These are phyloP conservation scores for Zygosaccharomyces gambellarensis DNA, from an alignment of 805 yeast genomes.

Conservation along the genomic window DNA sequence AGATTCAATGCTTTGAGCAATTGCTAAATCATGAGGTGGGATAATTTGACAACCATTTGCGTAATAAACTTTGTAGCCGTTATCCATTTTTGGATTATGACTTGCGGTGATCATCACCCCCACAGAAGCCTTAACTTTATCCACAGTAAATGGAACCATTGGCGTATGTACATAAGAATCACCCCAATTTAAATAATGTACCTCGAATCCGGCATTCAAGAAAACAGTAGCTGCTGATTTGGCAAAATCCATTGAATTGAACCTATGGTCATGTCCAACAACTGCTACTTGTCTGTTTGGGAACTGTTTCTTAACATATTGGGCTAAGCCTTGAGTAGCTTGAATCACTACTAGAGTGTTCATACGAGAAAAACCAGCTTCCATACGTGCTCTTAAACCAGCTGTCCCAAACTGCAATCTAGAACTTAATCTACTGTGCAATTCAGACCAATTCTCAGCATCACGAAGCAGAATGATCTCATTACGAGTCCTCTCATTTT, in stretches of 20 bases:
- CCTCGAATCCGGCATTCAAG: slow-evolving; percentile 59
- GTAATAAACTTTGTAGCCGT: slow-evolving; percentile 94
- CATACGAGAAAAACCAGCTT: slow-evolving; percentile 85
- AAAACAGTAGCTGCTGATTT: slow-evolving; percentile 74
- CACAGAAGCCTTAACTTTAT: slow-evolving; percentile 53
- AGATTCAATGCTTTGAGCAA: slow-evolving; percentile 56
- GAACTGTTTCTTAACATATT: slow-evolving; percentile 38
- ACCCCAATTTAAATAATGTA: slow-evolving; percentile 46
- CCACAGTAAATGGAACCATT: slow-evolving; percentile 83
- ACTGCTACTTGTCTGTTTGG: slow-evolving; percentile 42
- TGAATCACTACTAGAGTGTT: slow-evolving; percentile 84
- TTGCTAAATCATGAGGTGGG: slow-evolving; percentile 79
- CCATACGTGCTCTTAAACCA: slow-evolving; percentile 83
- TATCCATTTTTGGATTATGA: slow-evolving; percentile 79
- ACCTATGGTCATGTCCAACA: slow-evolving; percentile 89
- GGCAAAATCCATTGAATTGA: slow-evolving; percentile 75
- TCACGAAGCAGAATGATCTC: slow-evolving; percentile 49
- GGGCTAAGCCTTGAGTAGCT: slow-evolving; percentile 79
- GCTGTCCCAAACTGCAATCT: slow-evolving; percentile 90
- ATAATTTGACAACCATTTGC: slow-evolving; percentile 92
- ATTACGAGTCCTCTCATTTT: slow-evolving; percentile 43
- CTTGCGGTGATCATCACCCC: slow-evolving; percentile 95
- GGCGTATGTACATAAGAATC: slow-evolving; percentile 69
- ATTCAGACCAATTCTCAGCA: slow-evolving; percentile 37
- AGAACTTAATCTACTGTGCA: slow-evolving; percentile 48